These are phyloP conservation scores for Amylostereum chailletii DNA, from an alignment of 1,284 basidiomycete species.

Conservation along the genomic window DNA sequence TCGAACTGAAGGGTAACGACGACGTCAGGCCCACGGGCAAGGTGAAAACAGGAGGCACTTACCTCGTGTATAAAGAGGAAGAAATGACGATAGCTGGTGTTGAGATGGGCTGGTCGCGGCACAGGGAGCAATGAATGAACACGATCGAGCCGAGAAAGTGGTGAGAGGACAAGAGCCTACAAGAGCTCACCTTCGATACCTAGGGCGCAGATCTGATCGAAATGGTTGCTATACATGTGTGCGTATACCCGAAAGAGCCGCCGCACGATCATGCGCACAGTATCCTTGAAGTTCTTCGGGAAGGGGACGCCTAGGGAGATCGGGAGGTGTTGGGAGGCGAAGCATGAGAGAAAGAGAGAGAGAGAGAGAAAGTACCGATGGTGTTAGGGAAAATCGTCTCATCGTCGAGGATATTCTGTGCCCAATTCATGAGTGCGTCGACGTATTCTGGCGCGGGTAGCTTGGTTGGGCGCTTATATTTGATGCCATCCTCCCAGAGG, in stretches of 20 bases:
- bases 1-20: constrained; percentile 58
- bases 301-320: constrained; percentile 73
- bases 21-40: neutral
- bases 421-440: constrained; percentile 98
- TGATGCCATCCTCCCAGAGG: constrained; percentile 94
- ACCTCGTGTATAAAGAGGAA: constrained; percentile 95
- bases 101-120: constrained; percentile 75
- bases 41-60: constrained; percentile 8
- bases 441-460: constrained; percentile 95
- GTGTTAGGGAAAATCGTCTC: constrained; percentile 91
- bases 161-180: neutral
- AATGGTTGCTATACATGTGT: constrained; percentile 99
- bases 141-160: neutral
- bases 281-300: constrained; percentile 85
- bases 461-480: constrained; percentile 90
- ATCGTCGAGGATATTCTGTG: constrained; percentile 89
- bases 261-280: constrained; percentile 87
- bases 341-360: neutral
- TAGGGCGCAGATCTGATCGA: constrained; percentile 96
- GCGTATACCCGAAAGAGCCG: constrained; percentile 96
- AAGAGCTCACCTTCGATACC: constrained; percentile 83
- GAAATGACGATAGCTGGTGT: constrained; percentile 98
- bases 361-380: constrained; percentile 53
- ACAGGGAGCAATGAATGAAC: neutral
- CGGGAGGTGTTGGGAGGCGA: neutral